These are phyloP conservation scores for Trichoderma harzianum DNA, from an alignment of 2,329 filamentous ascomycete species.

Conservation along the genomic window DNA sequence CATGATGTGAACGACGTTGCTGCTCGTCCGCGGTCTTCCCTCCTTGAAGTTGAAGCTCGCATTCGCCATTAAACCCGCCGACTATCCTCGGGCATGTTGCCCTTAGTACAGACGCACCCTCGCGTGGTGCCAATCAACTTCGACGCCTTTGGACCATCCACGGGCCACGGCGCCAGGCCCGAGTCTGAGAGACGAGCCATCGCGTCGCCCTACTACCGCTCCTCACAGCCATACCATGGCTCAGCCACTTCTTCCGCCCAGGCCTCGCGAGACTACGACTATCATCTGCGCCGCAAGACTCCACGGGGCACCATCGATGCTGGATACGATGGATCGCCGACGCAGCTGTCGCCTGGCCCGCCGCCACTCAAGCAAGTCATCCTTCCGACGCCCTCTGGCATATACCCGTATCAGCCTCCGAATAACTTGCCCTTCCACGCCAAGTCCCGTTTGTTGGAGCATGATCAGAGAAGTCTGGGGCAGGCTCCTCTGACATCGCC, in stretches of 20 bases:
- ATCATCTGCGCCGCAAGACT: constrained; percentile 85
- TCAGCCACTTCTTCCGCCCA: constrained; percentile 19
- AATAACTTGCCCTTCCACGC: constrained; percentile 19
- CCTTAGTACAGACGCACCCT: constrained; percentile 51
- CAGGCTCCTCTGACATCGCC: not conserved
- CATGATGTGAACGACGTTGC: constrained; percentile 41
- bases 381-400: constrained; percentile 51
- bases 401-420: constrained; percentile 20
- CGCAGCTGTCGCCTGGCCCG: constrained; percentile 68
- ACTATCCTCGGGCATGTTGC: constrained; percentile 41
- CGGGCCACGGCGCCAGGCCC: constrained; percentile 22
- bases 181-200: constrained; percentile 28
- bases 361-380: constrained; percentile 82
- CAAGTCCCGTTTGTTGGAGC: not conserved
- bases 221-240: constrained; percentile 28
- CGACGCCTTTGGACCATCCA: constrained; percentile 32
- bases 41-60: constrained; percentile 22
- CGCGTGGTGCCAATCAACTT: constrained; percentile 44
- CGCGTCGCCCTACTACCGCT: constrained; percentile 25
- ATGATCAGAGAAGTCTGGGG: not conserved
- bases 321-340: constrained; percentile 81
- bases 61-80: not conserved
- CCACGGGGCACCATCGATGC: constrained; percentile 90
- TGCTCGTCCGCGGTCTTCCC: constrained; percentile 21
- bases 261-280: constrained; percentile 50